Evolutionary conservation across 202 grass and related monocot species (phyloP).

Genomic region (Bolboschoenoplectus hybrid): DNA sequence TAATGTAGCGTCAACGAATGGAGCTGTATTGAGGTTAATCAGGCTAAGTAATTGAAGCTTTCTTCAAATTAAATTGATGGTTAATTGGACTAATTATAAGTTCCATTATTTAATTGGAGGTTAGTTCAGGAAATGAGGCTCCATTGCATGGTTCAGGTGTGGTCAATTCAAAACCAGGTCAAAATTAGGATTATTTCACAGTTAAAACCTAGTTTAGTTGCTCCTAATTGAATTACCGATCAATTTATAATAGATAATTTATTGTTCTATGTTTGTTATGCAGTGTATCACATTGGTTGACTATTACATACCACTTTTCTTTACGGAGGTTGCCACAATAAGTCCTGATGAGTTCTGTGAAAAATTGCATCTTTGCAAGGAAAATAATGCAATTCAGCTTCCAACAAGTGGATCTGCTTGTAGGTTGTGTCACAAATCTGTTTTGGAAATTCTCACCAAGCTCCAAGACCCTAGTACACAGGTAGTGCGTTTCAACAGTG

Average conservation of each 20-base stretch:
- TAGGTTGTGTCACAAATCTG: conserved; percentile 55
- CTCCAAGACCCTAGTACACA: conserved; percentile 66
- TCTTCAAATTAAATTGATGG: neutral
- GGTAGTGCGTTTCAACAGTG: conserved; percentile 40
- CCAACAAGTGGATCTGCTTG: conserved; percentile 45
- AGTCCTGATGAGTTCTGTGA: conserved; percentile 71
- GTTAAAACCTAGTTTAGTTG: neutral
- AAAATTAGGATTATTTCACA: neutral
- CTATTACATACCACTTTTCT: conserved; percentile 78
- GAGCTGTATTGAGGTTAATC: neutral
- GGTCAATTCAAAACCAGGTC: neutral
- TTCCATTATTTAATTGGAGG: neutral
- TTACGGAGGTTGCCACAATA: conserved; percentile 64
- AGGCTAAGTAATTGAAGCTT: neutral
- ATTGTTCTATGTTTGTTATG: conserved; percentile 31
- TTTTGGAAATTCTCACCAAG: conserved; percentile 70
- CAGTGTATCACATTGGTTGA: conserved; percentile 90
- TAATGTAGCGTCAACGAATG: neutral
- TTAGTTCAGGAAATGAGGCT: neutral
- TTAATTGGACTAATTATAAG: neutral
- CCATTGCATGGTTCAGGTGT: neutral
- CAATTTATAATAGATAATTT: neutral
- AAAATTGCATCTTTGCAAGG: conserved; percentile 72
- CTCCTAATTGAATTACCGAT: conserved; percentile 15
- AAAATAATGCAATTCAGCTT: conserved; percentile 30